These are phyloP conservation scores for Saccharomycopsis synnaedendra DNA, from an alignment of 805 yeast genomes.

Conservation along the genomic window DNA sequence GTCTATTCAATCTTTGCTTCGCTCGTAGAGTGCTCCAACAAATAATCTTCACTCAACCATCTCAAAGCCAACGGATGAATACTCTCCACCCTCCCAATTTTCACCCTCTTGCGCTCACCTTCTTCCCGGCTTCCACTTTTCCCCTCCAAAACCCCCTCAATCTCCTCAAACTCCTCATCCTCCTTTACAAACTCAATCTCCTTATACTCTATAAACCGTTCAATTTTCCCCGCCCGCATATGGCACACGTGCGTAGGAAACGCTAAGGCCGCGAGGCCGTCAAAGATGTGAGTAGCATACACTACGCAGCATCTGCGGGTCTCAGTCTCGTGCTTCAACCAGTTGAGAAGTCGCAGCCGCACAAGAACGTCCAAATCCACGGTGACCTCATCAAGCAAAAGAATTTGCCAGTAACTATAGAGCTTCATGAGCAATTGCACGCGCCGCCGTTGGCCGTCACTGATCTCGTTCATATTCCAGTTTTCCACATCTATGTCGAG, in stretches of 20 bases:
- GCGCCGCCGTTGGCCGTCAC: conserved; percentile 92
- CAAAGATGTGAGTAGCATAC: conserved; percentile 95
- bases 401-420: conserved; percentile 77
- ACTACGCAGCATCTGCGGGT: conserved; percentile 64
- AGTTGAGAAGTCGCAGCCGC: conserved; percentile 59
- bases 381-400: conserved; percentile 91
- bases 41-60: conserved; percentile 46
- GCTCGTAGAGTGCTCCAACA: too few relatives aligned
- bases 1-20: too few relatives aligned
- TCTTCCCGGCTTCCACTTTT: conserved; percentile 23
- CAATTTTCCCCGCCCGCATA: conserved; percentile 53
- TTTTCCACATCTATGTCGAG: conserved; percentile 66
- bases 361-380: conserved; percentile 94
- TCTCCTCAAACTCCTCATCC: neutral
- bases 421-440: conserved; percentile 93
- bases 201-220: conserved; percentile 24
- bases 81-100: conserved; percentile 35
- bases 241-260: conserved; percentile 88
- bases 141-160: conserved; percentile 16
- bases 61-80: conserved; percentile 63
- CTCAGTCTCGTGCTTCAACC: conserved; percentile 63
- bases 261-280: conserved; percentile 56
- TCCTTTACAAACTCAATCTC: conserved; percentile 22
- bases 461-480: conserved; percentile 88
- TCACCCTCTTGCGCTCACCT: conserved; percentile 22